Base-by-base conservation (phyloP, 805 yeast species). In the Suhomyces vadensis region DNA sequence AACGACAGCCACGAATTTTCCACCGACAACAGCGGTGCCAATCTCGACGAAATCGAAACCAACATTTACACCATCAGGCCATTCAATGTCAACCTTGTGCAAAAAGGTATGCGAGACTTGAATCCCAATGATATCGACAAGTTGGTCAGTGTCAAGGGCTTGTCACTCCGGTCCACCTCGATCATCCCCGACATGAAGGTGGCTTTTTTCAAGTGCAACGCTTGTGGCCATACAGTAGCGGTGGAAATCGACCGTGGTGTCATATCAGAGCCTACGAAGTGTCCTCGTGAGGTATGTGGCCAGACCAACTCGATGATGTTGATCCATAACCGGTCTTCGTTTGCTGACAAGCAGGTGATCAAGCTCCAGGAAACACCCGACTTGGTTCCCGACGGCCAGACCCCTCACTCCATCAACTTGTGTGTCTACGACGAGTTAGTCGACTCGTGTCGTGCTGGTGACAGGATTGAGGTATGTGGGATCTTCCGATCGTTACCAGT, bases 181-280 rank as follows among this genome's bases (percentile, higher is more conserved):
- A 82, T 94, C 27, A 88, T 94, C 40, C 99, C 99, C 9, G 99
- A 94, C 63, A 94, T 94, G 99, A 91, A 90, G 61, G 89, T 86
- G 38, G 97, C 98, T 0, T 92, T 92, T 58, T 94, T 94, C 79
- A 87, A 83, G 67, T 94, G 99, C 69, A 85, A 82, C 48, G 95
- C 94, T 16, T 94, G 99, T 69, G 92, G 87, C 52, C 98, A 94
- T 65, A 87, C 97, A 0, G 79, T 85, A 36, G 87, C 86, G 0
- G 95, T 91, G 13, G 96, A 89, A 60, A 89, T 92, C 54, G 98
- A 92, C 64, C 76, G 98, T 52, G 99, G 99, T 38, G 82, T 87
- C 9, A 92, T 94, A 50, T 84, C 89, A 47, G 99, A 94, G 65
- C 99, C 99, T 6, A 76, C 89, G 0, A 78, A 81, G 57, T 94